Conservation (phyloP, 768 basidiomycete genomes). For the Lentinula aciculospora region DNA sequence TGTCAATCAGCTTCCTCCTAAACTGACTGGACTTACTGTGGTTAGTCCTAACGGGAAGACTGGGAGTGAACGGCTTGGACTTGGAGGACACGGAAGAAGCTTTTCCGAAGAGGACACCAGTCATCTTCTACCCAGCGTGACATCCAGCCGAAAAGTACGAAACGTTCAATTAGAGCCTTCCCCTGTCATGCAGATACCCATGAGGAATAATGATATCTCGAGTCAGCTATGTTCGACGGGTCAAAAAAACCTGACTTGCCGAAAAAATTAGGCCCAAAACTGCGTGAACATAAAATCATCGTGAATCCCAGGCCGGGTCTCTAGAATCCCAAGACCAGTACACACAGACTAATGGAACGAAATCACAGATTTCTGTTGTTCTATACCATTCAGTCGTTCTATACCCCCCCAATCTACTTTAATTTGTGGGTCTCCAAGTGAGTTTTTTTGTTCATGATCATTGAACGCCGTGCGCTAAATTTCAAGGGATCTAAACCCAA, state of each 20-base stretch:
- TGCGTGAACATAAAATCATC: background rate
- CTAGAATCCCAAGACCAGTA: no score
- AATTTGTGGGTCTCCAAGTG: background rate
- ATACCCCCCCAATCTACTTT: background rate
- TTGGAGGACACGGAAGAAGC: background rate
- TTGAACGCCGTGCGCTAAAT: background rate
- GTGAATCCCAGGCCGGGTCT: background rate
- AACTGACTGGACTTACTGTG: background rate
- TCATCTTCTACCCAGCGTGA: background rate
- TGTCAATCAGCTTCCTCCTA: background rate
- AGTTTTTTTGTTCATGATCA: background rate
- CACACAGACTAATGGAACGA: background rate
- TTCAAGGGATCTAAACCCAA: background rate
- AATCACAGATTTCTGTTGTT: background rate
- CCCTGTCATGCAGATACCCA: slow-evolving; percentile 45
- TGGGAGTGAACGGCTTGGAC: background rate
- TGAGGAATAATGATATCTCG: background rate
- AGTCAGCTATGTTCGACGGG: background rate
- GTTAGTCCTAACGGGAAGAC: background rate
- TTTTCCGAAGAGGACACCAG: background rate
- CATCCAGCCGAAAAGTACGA: slow-evolving; percentile 21
- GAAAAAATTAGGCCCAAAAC: background rate
- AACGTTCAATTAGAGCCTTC: slow-evolving; percentile 52
- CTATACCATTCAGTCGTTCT: background rate
- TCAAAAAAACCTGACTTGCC: background rate